Evolutionary conservation across 73 alveolate genomes (phyloP).

Genomic region (Paramecium biaurelia): DNA sequence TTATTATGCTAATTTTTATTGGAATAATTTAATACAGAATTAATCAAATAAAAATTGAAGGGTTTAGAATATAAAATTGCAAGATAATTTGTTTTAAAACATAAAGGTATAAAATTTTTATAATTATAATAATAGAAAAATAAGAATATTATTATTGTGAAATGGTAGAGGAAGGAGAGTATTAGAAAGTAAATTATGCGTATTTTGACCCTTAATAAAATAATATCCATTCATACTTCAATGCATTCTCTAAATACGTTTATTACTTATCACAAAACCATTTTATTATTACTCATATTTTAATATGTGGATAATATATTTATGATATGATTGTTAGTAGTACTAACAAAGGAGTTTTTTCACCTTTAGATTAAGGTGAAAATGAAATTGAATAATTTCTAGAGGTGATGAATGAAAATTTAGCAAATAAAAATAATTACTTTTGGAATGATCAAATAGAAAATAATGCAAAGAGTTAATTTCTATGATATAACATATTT

Average conservation of each 20-base stretch:
- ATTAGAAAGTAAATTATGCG: background rate
- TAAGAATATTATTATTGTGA: background rate
- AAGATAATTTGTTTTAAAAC: too few species aligned
- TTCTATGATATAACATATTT: background rate
- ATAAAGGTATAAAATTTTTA: background rate
- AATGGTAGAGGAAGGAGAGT: background rate
- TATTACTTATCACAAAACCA: background rate
- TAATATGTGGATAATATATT: background rate
- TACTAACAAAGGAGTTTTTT: background rate
- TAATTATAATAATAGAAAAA: background rate
- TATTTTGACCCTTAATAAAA: background rate
- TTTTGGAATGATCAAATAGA: background rate
- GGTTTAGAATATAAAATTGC: background rate
- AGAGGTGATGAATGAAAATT: background rate
- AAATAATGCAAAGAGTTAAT: background rate
- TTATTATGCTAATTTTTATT: background rate
- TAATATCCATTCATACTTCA: background rate
- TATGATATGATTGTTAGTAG: background rate
- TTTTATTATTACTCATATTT: background rate
- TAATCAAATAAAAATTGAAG: background rate
- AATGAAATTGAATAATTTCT: background rate
- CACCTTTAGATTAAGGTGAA: background rate
- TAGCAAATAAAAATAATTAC: background rate
- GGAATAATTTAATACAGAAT: background rate
- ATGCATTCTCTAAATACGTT: background rate